Evolutionary conservation across 2,329 filamentous ascomycete genomes (phyloP), one percentile per base, ranked within the genome.

Genomic region (Fusarium sp.): DNA sequence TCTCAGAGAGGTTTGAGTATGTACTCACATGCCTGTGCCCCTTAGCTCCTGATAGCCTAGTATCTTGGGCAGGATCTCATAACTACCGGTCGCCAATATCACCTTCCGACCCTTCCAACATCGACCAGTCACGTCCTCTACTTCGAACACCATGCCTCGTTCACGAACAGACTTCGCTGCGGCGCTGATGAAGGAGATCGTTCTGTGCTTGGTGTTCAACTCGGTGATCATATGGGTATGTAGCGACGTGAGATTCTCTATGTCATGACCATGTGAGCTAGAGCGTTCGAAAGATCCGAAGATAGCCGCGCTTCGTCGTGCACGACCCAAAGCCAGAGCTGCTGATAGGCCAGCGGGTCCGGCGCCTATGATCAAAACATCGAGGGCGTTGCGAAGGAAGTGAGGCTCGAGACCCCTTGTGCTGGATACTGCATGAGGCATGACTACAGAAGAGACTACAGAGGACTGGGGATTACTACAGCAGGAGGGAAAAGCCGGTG

Each of bases 351-450:
- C 50, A 3, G 59, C 43, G 7, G 30, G 18, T 2, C 50, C 43
- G 1, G 12, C 9, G 2, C 59, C 43, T 2, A 63, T 58, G 18
- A 63, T 45, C 37, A 63, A 21, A 4, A 63, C 59, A 49, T 63
- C 59, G 0, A 63, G 18, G 6, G 37, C 61, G n/a, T 63, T 63
- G 5, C 50, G 61, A 46, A 63, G 59, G 8, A 57, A 63, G n/a
- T 63, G 43, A 28, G 61, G 37, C 2, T 63, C 50, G 1, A 63
- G 18, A 1, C 0, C 10, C 2, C n/a, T 27, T 16, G 28, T 1
- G 2, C 3, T 11, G 11, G 6, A 47, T 2, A 37, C 5, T 4
- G 30, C 5, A 10, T 56, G 48, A 37, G 48, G 60, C 58, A 63
- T 63, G 3, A 3, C 1, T 0, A 2, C 3, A 16, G 1, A 4